These are phyloP conservation scores for Apiospora phragmitis DNA, from an alignment of 2,329 filamentous ascomycete species.

Conservation along the genomic window DNA sequence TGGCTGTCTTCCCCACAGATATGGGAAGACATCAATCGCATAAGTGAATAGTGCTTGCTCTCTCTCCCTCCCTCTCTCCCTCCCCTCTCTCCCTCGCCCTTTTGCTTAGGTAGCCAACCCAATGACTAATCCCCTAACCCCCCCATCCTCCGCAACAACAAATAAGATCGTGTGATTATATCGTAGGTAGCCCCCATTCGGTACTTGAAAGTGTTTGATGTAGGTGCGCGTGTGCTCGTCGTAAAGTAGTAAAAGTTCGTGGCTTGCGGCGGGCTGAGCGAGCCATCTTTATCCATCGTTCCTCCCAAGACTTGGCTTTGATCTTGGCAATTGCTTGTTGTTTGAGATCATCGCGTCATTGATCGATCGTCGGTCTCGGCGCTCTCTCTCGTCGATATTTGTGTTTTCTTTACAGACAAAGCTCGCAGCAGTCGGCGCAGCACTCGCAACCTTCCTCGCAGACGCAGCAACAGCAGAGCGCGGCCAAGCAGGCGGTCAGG, in stretches of 20 bases:
- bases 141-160: not conserved
- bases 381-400: not conserved
- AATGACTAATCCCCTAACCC: not conserved
- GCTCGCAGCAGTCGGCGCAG: slow-evolving; percentile 17
- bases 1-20: not conserved
- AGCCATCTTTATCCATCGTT: not conserved
- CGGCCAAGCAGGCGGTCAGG: slow-evolving; percentile 46
- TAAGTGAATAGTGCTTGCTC: not conserved
- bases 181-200: not conserved
- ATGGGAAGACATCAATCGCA: not conserved
- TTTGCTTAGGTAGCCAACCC: not conserved
- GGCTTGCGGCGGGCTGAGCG: not conserved
- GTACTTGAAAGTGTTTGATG: not conserved
- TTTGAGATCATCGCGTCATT: not conserved
- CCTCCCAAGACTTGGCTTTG: slow-evolving; percentile 7
- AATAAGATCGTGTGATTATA: not conserved
- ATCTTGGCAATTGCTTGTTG: slow-evolving; percentile 1
- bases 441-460: slow-evolving; percentile 50
- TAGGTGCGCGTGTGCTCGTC: not conserved
- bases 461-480: slow-evolving; percentile 52
- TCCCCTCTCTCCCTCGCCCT: no score
- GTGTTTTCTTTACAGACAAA: slow-evolving; percentile 14
- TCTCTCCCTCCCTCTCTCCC: not conserved
- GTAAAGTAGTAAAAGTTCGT: not conserved
- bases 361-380: not conserved